Conservation (phyloP, 495 filamentous ascomycete species). For the Friedmanniomyces simplex region DNA sequence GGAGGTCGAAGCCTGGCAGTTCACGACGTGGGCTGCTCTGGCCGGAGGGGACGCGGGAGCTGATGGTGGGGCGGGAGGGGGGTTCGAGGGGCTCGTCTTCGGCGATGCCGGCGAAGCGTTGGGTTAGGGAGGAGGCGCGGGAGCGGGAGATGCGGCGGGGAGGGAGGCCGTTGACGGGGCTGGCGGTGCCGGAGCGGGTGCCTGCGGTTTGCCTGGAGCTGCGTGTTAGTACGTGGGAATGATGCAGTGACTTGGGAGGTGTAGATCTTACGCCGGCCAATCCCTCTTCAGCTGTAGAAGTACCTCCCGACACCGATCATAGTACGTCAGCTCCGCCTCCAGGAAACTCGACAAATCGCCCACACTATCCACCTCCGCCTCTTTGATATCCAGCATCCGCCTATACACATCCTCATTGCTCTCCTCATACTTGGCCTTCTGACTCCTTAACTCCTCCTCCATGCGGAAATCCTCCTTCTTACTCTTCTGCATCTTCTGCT, state of each 20-base stretch:
- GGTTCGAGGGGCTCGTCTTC: constrained; percentile 47
- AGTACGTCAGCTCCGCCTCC: constrained; percentile 83
- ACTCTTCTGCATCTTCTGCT: constrained; percentile 83
- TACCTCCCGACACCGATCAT: constrained; percentile 78
- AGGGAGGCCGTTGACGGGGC: constrained; percentile 23
- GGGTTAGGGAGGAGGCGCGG: constrained; percentile 49
- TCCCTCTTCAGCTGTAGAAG: constrained; percentile 55
- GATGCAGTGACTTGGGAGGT: neutral
- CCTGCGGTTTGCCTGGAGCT: neutral
- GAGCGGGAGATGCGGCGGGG: constrained; percentile 45
- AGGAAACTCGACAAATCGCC: constrained; percentile 71
- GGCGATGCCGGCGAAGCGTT: constrained; percentile 48
- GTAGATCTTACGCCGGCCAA: constrained; percentile 42
- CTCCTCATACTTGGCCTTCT: constrained; percentile 96
- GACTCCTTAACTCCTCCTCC: constrained; percentile 82
- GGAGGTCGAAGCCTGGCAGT: constrained; percentile 29
- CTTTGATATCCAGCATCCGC: constrained; percentile 94
- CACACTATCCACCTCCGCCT: constrained; percentile 76
- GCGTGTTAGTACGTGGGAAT: constrained; percentile 10
- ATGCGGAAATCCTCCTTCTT: constrained; percentile 89
- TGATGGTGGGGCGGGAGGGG: constrained; percentile 38
- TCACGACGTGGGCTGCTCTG: constrained; percentile 27
- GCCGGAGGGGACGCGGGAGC: constrained; percentile 39
- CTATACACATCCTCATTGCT: constrained; percentile 85
- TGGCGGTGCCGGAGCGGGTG: constrained; percentile 6